Evolutionary conservation across 352 stramenopile genomes (phyloP).

Genomic region (Aphanomyces euteiches): DNA sequence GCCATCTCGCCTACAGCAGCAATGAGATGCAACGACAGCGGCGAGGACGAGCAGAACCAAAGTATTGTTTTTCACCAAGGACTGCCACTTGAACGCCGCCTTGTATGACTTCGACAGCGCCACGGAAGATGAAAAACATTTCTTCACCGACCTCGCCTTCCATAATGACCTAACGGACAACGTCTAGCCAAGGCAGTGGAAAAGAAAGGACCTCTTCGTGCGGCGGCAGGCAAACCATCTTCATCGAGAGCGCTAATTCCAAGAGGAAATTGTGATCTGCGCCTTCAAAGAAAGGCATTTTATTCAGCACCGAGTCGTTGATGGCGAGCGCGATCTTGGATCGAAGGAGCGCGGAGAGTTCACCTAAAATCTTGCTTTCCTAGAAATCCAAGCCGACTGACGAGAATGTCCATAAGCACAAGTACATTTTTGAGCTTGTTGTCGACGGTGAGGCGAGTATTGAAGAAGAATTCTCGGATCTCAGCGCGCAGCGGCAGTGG

Average conservation of each 20-base stretch:
- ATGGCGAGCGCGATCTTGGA: slow-evolving; percentile 79
- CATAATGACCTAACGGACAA: slow-evolving; percentile 45
- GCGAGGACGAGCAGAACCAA: slow-evolving; percentile 34
- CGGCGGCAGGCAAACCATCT: slow-evolving; percentile 75
- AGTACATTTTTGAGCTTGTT: slow-evolving; percentile 54
- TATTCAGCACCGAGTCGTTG: slow-evolving; percentile 76
- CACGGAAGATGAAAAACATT: slow-evolving; percentile 85
- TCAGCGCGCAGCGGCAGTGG: slow-evolving; percentile 68
- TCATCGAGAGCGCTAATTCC: slow-evolving; percentile 76
- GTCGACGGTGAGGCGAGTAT: slow-evolving; percentile 64
- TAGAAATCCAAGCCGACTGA: neutral
- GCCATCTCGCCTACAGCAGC: slow-evolving; percentile 51
- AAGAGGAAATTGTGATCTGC: slow-evolving; percentile 80
- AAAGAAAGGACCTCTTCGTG: slow-evolving; percentile 44
- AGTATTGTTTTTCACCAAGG: slow-evolving; percentile 77
- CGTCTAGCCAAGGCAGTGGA: neutral
- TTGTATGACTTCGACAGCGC: slow-evolving; percentile 66
- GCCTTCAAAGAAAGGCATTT: slow-evolving; percentile 76
- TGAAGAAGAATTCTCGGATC: slow-evolving; percentile 82
- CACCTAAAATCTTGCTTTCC: slow-evolving; percentile 63
- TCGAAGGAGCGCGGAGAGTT: slow-evolving; percentile 63
- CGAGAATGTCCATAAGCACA: neutral
- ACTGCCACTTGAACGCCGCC: slow-evolving; percentile 56
- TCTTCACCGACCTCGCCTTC: slow-evolving; percentile 78
- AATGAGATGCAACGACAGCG: slow-evolving; percentile 8